Evolutionary conservation across 78 protist genomes (phyloP).

Genomic region (Dictyostelium brefeldianum): DNA sequence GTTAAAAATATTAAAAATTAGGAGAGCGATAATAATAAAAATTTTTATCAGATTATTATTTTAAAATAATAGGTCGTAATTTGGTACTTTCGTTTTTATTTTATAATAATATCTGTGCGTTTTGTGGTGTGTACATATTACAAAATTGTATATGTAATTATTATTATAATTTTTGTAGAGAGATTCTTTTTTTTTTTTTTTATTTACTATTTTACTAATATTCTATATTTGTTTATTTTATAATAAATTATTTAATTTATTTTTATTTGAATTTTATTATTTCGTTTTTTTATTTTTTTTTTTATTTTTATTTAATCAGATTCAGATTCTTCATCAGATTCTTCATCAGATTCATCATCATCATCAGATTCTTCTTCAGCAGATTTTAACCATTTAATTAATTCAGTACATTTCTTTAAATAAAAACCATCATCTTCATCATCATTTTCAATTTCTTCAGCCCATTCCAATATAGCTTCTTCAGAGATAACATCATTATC

Average conservation of each 20-base stretch:
- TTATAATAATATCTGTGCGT: too few species aligned
- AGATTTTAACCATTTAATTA: conserved; percentile 55
- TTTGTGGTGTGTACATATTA: background rate
- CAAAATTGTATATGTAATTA: too few species aligned
- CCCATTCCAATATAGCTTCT: conserved; percentile 70
- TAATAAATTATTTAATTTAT: background rate
- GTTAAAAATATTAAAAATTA: too few species aligned
- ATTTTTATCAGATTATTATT: too few species aligned
- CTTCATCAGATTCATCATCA: conserved; percentile 58
- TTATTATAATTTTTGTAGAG: background rate
- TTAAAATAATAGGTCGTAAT: background rate
- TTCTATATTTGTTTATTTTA: too few species aligned
- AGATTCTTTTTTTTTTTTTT: background rate
- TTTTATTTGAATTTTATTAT: background rate
- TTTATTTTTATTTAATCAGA: conserved; percentile 8
- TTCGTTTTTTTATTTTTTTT: background rate
- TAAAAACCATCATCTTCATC: conserved; percentile 42
- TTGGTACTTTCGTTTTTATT: background rate
- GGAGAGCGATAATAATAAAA: too few species aligned
- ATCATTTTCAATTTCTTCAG: conserved; percentile 52
- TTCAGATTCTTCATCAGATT: background rate
- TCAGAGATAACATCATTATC: conserved; percentile 34
- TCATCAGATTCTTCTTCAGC: conserved; percentile 85
- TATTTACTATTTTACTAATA: too few species aligned
- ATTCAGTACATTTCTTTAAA: conserved; percentile 37